These are phyloP conservation scores for Pythium phragmitis DNA, from an alignment of 352 stramenopile species.

Conservation along the genomic window DNA sequence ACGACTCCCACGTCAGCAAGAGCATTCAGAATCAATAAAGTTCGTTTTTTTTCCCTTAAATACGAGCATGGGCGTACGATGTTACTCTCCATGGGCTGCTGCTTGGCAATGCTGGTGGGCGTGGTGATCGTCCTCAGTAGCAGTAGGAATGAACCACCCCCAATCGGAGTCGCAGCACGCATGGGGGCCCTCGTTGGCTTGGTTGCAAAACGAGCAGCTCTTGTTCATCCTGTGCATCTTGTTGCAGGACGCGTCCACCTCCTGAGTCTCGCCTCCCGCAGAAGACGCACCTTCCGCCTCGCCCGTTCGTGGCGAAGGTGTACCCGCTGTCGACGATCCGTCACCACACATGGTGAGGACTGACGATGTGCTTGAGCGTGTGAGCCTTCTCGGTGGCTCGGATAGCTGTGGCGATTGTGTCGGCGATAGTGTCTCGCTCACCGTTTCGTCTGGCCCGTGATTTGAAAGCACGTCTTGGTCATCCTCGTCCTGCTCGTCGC, in stretches of 20 bases:
- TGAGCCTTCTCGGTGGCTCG: background rate
- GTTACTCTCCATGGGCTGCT: background rate
- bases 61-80: background rate
- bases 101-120: constrained; percentile 1
- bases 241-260: background rate
- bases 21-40: constrained; percentile 5
- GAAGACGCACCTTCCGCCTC: background rate
- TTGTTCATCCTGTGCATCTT: constrained; percentile 10
- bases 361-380: background rate
- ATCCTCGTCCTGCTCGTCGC: constrained; percentile 23
- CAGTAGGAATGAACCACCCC: constrained; percentile 67
- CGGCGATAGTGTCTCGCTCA: background rate
- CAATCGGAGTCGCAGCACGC: constrained; percentile 55
- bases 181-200: constrained; percentile 11
- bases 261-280: background rate
- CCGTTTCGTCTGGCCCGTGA: constrained; percentile 17
- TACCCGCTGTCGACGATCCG: background rate
- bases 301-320: background rate
- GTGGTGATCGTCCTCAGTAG: constrained; percentile 22
- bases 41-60: constrained; percentile 7
- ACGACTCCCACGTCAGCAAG: constrained; percentile 18
- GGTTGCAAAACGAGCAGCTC: constrained; percentile 32
- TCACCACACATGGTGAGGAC: background rate
- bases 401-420: background rate
- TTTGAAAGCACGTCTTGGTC: constrained; percentile 9